Base-by-base conservation (phyloP, 169 alveolate genomes). In the Nephromyces sp. region DNA sequence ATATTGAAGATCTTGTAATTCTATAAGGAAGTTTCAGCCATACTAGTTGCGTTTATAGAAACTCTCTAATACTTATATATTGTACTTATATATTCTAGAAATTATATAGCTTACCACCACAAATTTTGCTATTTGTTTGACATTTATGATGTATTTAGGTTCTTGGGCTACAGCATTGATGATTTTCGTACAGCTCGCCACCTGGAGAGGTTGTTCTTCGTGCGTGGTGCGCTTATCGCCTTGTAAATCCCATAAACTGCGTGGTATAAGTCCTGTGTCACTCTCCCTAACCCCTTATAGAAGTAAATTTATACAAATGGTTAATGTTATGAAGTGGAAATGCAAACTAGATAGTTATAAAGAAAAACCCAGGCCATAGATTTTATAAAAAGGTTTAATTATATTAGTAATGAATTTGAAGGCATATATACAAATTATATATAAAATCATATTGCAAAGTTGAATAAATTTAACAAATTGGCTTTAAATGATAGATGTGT, bases 241-340 rank as follows among this genome's bases (percentile, higher is more conserved):
- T 27, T 90, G 94, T 53, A 96, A 69, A 69, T 96, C 98, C 99
- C 99, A 97, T 84, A 93, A 95, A 52, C 97, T 90, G 0, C 99
- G 99, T 0, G 95, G 95, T 51, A 97, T 91, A 25, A 97, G 87
- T 0, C 99, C 99, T 28, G 99, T 97, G 82, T 97, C 99, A 75
- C 98, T 89, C 81, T 97, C 99, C 80, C 96, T 89, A n/a, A 95
- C 91, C 22, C 98, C 90, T 84, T n/a, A n/a, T n/a, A n/a, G n/a
- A 53, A 43, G n/a, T 15, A 15, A 43, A 15, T 15, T 15, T 15
- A 43, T 15, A 43, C 57, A 43, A 43, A 15, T 15, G 15, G 57
- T 15, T 15, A 43, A 15, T 15, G 57, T 43, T 15, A 15, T 15
- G 57, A 8, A 15, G 51, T 8, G 8, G 68, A 8, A 21, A n/a